Percentiles rank a stretch among this genome's conserved stretches.
phyloP scores from a whole-genome alignment of 148 eudicot species.

The Rhododendron simsii region DNA sequence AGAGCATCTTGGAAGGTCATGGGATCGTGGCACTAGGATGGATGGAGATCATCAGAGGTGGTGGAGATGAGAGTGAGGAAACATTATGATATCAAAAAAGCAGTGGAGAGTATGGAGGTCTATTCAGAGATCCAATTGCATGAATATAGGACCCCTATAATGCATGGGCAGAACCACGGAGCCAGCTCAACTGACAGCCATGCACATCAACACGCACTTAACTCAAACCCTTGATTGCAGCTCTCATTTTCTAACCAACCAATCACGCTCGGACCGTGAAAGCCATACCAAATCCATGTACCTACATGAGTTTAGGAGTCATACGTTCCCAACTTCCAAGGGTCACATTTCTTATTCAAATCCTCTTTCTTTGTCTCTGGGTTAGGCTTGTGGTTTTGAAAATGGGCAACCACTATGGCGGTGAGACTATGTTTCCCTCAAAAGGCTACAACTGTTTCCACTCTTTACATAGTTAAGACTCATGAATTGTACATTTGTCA shows the following conservation, averaged over 20 bases:
- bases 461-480: neutral
- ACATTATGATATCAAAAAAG: neutral
- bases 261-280: neutral
- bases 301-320: neutral
- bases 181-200: neutral
- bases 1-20: neutral
- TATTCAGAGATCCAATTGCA: neutral
- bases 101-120: neutral
- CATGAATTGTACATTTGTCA: neutral
- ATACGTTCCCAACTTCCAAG: neutral
- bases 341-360: neutral
- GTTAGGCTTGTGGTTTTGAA: neutral
- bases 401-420: neutral
- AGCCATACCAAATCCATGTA: neutral
- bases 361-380: neutral
- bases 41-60: neutral
- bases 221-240: neutral
- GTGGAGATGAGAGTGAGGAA: neutral
- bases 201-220: neutral
- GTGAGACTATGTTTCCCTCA: neutral
- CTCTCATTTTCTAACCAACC: neutral
- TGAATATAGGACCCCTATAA: neutral
- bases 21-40: neutral
- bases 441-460: neutral
- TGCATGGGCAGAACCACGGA: neutral